phyloP scores from a whole-genome alignment of 371 early-diverging fungal species.

The Mortierella sp. region DNA sequence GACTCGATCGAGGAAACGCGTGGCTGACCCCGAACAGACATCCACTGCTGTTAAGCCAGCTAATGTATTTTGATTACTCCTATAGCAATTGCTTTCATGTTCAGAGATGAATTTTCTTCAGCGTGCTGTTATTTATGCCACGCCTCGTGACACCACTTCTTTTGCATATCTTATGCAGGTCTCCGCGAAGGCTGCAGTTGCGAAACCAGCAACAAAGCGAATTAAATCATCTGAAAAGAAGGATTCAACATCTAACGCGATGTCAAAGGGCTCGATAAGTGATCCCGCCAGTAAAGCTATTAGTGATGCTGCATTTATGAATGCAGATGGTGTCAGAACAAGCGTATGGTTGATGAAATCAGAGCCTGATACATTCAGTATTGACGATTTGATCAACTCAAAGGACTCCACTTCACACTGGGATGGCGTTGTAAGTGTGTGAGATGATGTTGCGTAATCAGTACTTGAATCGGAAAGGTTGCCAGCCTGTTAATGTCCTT shows the following conservation, averaged over 20 bases:
- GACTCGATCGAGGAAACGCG: constrained; percentile 44
- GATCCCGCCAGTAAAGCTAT: background rate
- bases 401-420: constrained; percentile 65
- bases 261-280: background rate
- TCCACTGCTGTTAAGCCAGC: constrained; percentile 3
- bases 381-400: constrained; percentile 68
- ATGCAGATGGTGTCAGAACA: constrained; percentile 22
- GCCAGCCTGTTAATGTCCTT: background rate
- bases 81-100: background rate
- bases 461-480: background rate
- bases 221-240: background rate
- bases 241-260: background rate
- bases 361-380: constrained; percentile 78
- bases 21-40: background rate
- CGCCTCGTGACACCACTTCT: background rate
- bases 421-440: constrained; percentile 74
- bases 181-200: background rate
- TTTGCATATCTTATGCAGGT: background rate
- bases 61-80: background rate
- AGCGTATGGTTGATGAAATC: constrained; percentile 80
- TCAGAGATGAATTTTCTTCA: background rate
- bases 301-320: background rate
- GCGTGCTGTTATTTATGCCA: constrained; percentile 1
- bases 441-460: background rate
- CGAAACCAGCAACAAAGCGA: constrained; percentile 1